These are phyloP conservation scores for Zasmidium citrigriseum DNA, from an alignment of 2,329 filamentous ascomycete species.

Conservation along the genomic window DNA sequence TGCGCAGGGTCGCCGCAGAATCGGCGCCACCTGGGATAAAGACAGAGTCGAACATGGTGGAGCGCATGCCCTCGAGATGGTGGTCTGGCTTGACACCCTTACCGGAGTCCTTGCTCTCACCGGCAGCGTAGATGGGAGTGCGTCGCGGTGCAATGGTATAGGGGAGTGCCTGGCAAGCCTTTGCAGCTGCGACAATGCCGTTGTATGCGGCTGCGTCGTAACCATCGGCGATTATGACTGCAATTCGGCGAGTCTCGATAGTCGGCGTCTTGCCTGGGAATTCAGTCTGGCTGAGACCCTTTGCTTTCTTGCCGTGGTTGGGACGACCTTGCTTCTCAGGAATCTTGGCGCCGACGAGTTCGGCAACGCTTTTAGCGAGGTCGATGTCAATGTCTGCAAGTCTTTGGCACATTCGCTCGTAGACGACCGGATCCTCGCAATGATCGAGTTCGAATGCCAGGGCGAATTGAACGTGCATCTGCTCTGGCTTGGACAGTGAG, in stretches of 20 bases:
- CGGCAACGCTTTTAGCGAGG: conserved; percentile 68
- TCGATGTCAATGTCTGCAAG: conserved; percentile 71
- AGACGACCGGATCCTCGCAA: conserved; percentile 77
- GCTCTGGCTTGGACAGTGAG: conserved; percentile 68
- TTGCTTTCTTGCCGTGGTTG: conserved; percentile 70
- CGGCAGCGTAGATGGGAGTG: conserved; percentile 64
- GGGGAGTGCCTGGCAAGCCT: conserved; percentile 64
- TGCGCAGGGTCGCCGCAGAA: conserved; percentile 62
- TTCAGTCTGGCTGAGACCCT: conserved; percentile 68
- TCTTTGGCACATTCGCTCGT: conserved; percentile 67
- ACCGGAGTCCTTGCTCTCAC: conserved; percentile 54
- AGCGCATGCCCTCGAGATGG: conserved; percentile 77
- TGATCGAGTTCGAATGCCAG: conserved; percentile 75
- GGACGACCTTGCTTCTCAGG: conserved; percentile 54
- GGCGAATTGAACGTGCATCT: conserved; percentile 61
- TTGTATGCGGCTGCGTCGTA: conserved; percentile 69
- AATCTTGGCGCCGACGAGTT: conserved; percentile 66
- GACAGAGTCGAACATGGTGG: conserved; percentile 77
- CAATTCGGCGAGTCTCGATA: conserved; percentile 70
- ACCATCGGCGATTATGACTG: conserved; percentile 75
- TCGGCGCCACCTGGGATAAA: conserved; percentile 73
- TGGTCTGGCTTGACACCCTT: conserved; percentile 69
- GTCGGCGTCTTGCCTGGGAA: conserved; percentile 64
- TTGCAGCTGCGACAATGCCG: conserved; percentile 64
- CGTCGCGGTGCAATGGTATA: conserved; percentile 73